Evolutionary conservation across 2,329 filamentous ascomycete species (phyloP).

Genomic region (Thermomyces lanuginosus): DNA sequence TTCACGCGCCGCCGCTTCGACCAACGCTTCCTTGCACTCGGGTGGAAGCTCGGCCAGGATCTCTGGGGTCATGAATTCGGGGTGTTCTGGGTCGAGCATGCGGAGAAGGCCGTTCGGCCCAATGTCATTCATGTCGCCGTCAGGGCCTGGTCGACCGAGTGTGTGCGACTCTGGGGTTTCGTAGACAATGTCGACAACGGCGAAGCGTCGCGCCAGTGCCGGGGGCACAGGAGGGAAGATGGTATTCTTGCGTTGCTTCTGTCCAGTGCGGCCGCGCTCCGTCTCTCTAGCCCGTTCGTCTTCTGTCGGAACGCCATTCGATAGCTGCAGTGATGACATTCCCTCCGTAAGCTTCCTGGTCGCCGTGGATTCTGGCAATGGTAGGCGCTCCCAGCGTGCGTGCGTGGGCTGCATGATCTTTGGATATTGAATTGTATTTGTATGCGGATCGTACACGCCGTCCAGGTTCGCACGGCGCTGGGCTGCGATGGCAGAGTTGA

Average conservation of each 20-base stretch:
- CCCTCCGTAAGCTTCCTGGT: conserved; percentile 16
- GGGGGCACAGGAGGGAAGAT: conserved; percentile 41
- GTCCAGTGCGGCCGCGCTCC: conserved; percentile 6
- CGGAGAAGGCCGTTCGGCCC: conserved; percentile 27
- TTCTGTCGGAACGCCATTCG: conserved; percentile 15
- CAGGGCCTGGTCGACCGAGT: conserved; percentile 40
- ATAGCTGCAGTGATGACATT: conserved; percentile 19
- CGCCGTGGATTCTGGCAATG: conserved; percentile 23
- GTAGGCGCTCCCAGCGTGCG: conserved; percentile 61
- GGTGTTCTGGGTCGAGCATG: conserved; percentile 17
- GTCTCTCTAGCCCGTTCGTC: conserved; percentile 4
- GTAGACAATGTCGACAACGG: conserved; percentile 45
- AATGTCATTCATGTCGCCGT: conserved; percentile 24
- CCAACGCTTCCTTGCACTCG: conserved; percentile 53
- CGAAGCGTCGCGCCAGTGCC: conserved; percentile 44
- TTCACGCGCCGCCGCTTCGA: conserved; percentile 49
- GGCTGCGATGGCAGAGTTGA: conserved; percentile 59
- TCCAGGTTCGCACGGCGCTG: conserved; percentile 52
- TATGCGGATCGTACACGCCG: conserved; percentile 86
- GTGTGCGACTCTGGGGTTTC: conserved; percentile 42
- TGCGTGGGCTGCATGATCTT: conserved; percentile 78
- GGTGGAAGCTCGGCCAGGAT: conserved; percentile 28
- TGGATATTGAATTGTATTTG: conserved; percentile 79
- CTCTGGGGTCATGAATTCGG: conserved; percentile 23
- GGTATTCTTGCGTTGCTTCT: conserved; percentile 10